These are phyloP conservation scores for Amanita brunnescens DNA, from an alignment of 768 basidiomycete species.

Conservation along the genomic window DNA sequence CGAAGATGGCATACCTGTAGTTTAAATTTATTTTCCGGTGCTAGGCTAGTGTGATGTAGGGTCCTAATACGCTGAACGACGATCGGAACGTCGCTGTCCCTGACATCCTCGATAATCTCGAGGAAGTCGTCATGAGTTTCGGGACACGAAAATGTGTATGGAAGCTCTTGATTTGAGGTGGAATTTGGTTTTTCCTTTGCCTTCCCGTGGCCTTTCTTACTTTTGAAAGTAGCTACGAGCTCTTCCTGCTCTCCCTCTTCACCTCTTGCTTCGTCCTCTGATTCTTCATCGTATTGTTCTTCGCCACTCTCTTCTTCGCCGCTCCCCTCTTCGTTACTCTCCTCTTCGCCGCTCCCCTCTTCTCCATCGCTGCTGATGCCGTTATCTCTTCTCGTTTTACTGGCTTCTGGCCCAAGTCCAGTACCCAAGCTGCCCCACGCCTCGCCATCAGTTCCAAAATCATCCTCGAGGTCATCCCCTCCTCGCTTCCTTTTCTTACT, in stretches of 20 bases:
- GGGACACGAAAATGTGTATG: conserved; percentile 91
- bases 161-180: conserved; percentile 50
- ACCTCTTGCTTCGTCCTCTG: conserved; percentile 26
- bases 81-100: conserved; percentile 63
- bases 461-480: conserved; percentile 90
- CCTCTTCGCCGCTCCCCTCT: too few species aligned
- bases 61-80: conserved; percentile 88
- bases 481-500: conserved; percentile 49
- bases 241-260: conserved; percentile 39
- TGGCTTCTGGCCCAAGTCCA: conserved; percentile 27
- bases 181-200: conserved; percentile 21
- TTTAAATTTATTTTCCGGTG: conserved; percentile 84
- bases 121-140: conserved; percentile 81
- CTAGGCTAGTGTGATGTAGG: conserved; percentile 88
- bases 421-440: conserved; percentile 33
- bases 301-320: conserved; percentile 31
- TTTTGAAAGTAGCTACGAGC: conserved; percentile 23
- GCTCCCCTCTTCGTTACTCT: conserved; percentile 28
- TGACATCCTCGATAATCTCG: conserved; percentile 64
- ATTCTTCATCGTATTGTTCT: conserved; percentile 23
- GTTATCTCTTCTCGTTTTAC: conserved; percentile 26
- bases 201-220: conserved; percentile 24
- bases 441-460: conserved; percentile 46
- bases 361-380: conserved; percentile 29
- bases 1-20: conserved; percentile 55